A percentile compares a stretch with the other conserved stretches of the same genome.
Evolutionary conservation across 495 filamentous ascomycete species (phyloP).

Genomic region (Pyrenula massariospora): DNA sequence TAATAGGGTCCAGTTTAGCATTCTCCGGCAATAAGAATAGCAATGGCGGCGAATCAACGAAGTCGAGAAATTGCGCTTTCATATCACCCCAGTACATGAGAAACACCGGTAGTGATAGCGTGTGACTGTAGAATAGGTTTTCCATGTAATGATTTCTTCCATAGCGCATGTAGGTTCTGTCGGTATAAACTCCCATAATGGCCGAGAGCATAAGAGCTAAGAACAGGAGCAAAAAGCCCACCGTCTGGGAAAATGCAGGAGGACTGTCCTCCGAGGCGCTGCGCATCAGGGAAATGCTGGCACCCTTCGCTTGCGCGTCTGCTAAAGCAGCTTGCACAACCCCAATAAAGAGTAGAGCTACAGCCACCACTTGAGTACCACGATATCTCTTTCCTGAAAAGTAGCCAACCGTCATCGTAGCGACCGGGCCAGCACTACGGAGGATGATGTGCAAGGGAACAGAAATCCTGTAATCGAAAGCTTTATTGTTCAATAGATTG

Average conservation of each 20-base stretch:
- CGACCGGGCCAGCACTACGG: slow-evolving; percentile 86
- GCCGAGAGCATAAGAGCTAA: slow-evolving; percentile 83
- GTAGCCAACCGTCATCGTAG: slow-evolving; percentile 79
- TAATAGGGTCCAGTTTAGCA: background rate
- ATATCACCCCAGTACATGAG: slow-evolving; percentile 33
- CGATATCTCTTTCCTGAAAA: slow-evolving; percentile 73
- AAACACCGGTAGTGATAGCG: slow-evolving; percentile 63
- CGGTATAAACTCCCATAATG: slow-evolving; percentile 89
- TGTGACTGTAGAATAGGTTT: slow-evolving; percentile 87
- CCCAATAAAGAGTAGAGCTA: slow-evolving; percentile 71
- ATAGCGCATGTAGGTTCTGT: slow-evolving; percentile 74
- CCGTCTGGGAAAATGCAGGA: slow-evolving; percentile 30
- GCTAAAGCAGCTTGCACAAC: slow-evolving; percentile 80
- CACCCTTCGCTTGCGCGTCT: slow-evolving; percentile 72
- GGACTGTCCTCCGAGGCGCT: slow-evolving; percentile 4
- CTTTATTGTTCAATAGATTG: slow-evolving; percentile 93
- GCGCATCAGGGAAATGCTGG: slow-evolving; percentile 14
- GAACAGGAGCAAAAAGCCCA: slow-evolving; percentile 73
- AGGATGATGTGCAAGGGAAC: slow-evolving; percentile 96
- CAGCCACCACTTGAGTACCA: slow-evolving; percentile 62
- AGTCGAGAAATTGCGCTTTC: slow-evolving; percentile 30
- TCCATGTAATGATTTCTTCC: slow-evolving; percentile 83
- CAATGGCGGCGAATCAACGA: slow-evolving; percentile 34
- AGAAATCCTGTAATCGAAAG: slow-evolving; percentile 92
- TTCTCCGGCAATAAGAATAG: slow-evolving; percentile 9